Base-by-base conservation (phyloP, 2,329 filamentous ascomycete genomes). In the Beauveria scarabaeidicola region DNA sequence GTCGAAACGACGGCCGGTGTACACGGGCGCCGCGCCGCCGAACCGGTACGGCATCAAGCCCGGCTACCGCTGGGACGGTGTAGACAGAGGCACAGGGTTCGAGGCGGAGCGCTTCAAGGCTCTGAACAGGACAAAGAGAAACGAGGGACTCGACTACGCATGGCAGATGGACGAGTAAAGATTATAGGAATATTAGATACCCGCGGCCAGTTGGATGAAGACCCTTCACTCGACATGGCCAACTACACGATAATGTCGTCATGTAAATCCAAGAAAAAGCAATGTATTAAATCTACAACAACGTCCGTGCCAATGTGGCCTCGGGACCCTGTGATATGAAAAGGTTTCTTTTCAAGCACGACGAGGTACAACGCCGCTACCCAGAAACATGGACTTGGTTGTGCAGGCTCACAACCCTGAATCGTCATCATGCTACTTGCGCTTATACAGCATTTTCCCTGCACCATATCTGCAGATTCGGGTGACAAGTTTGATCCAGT, bases 51-150 rank as follows among this genome's bases (percentile, higher is more conserved):
- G 90, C 1, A 97, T 99, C 63, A 81, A 87, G 62, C 94, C 94
- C 0, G 95, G 94, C 0, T 91, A 96, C 76, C 80, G 90, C 64
- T 99, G 94, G 94, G 94, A 99, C 78, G 94, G 95, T 6, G 94
- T 99, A 19, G 94, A 99, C 77, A 81, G 94, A 64, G 81, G 90
- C 21, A 99, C 91, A 74, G 93, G 93, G 0, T 97, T 97, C 70
- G 94, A 99, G 76, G 88, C 84, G 63, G 88, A 97, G 70, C 89
- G 92, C 76, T 97, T 97, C 75, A 91, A 89, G 71, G 90, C 91
- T 2, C 78, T 92, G 65, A 97, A 97, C 72, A 79, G 85, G 65
- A 83, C 83, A 65, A 85, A 86, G 67, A 85, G 91, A 70, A 85
- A 88, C 66, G 88, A 89, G 73, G 87, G 87, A 36, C 73, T 97